Evolutionary conservation across 73 alveolate species (phyloP).

Genomic region (Paramecium sonneborni): DNA sequence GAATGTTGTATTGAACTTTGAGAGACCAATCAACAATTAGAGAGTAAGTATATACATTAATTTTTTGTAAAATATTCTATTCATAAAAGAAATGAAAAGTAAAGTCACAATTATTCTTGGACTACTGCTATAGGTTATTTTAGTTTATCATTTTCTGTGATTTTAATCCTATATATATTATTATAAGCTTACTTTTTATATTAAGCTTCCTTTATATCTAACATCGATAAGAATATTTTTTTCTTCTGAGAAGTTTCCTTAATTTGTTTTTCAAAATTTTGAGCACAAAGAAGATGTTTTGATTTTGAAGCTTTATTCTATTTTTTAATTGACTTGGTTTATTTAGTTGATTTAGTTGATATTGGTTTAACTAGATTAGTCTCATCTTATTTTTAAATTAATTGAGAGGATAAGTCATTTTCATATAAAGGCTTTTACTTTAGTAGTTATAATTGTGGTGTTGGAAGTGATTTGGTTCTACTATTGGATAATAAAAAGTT

Average conservation of each 20-base stretch:
- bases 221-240: constrained; percentile 31
- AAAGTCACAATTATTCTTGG: neutral
- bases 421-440: neutral
- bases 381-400: neutral
- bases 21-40: neutral
- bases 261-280: neutral
- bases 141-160: neutral
- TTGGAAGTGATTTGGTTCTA: neutral
- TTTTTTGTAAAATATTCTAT: neutral
- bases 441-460: neutral
- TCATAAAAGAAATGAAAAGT: neutral
- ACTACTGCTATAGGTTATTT: neutral
- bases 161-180: neutral
- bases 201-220: constrained; percentile 1
- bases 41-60: neutral
- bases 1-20: neutral
- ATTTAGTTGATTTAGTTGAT: neutral
- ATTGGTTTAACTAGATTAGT: neutral
- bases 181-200: neutral
- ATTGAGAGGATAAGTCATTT: neutral
- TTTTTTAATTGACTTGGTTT: neutral
- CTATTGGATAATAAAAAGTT: neutral
- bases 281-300: neutral
- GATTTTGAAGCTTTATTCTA: neutral
- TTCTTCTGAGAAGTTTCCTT: neutral